A percentile compares a stretch with the other conserved stretches of the same genome.
Evolutionary conservation across 2,329 filamentous ascomycete genomes (phyloP).

Genomic region (Aspergillus sp.): DNA sequence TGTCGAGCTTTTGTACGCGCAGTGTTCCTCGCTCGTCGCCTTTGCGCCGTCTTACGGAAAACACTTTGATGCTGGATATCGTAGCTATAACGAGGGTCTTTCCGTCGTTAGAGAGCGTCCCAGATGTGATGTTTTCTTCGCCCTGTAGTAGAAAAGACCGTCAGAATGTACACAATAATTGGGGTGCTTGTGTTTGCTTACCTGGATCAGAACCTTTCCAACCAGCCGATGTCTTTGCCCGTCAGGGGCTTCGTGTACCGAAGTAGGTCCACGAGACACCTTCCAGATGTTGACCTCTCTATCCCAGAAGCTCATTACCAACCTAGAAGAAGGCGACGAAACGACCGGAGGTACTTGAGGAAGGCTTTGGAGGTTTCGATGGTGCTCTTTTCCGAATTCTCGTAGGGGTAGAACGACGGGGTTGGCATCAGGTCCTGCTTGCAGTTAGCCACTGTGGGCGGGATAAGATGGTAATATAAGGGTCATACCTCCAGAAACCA

Average conservation of each 20-base stretch:
- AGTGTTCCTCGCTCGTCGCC: conserved; percentile 59
- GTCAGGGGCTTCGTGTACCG: conserved; percentile 43
- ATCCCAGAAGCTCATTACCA: conserved; percentile 92
- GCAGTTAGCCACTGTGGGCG: conserved; percentile 8
- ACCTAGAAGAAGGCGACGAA: conserved; percentile 69
- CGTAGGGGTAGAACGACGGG: conserved; percentile 79
- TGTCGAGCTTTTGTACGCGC: conserved; percentile 67
- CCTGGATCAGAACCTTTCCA: conserved; percentile 62
- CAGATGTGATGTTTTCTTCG: conserved; percentile 80
- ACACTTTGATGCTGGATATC: conserved; percentile 71
- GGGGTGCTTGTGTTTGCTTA: conserved; percentile 22
- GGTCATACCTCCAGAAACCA: conserved; percentile 78
- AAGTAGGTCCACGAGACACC: conserved; percentile 50
- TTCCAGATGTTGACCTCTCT: conserved; percentile 83
- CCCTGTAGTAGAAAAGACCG: conserved; percentile 44
- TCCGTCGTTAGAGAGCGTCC: conserved; percentile 69
- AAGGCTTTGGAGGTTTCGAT: conserved; percentile 77
- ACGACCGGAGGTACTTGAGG: conserved; percentile 74
- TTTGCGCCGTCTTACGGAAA: conserved; percentile 61
- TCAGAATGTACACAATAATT: not conserved
- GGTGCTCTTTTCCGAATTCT: conserved; percentile 74
- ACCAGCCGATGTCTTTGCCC: conserved; percentile 51
- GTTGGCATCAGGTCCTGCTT: conserved; percentile 75
- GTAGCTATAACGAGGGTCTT: conserved; percentile 76
- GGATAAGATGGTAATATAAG: not conserved